Percentiles rank a stretch among this genome's conserved stretches.
Conservation (phyloP, 768 basidiomycete species). For the Leccinum longicurvipes region DNA sequence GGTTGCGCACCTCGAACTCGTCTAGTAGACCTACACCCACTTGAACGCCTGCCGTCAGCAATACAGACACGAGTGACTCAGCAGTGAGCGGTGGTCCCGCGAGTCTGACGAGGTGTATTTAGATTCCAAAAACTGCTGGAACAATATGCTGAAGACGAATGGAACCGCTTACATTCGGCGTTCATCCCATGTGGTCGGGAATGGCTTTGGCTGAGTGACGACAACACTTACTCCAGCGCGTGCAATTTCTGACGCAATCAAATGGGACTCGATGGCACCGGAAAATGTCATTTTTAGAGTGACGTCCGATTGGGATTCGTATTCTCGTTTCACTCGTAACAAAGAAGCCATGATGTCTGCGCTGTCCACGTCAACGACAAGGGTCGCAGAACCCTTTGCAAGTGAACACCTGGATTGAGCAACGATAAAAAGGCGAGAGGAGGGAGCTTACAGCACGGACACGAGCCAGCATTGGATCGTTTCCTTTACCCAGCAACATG, state of each 20-base stretch:
- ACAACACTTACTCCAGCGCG: conserved; percentile 68
- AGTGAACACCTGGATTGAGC: neutral
- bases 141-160: neutral
- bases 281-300: conserved; percentile 60
- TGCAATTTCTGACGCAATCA: conserved; percentile 68
- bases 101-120: conserved; percentile 36
- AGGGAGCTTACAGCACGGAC: conserved; percentile 14
- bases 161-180: conserved; percentile 50
- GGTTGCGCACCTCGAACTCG: conserved; percentile 30
- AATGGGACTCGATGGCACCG: conserved; percentile 60
- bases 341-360: conserved; percentile 74
- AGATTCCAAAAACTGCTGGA: neutral
- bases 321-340: conserved; percentile 63
- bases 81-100: conserved; percentile 68
- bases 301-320: conserved; percentile 55
- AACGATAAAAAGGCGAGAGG: neutral
- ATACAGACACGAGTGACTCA: conserved; percentile 49
- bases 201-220: conserved; percentile 58
- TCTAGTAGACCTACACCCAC: conserved; percentile 53
- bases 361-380: conserved; percentile 65
- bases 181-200: conserved; percentile 62
- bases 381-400: conserved; percentile 53
- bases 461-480: conserved; percentile 27
- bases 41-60: conserved; percentile 60
- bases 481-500: conserved; percentile 56